Conservation (phyloP, 1,284 basidiomycete species). For the Xanthoconium separans region DNA sequence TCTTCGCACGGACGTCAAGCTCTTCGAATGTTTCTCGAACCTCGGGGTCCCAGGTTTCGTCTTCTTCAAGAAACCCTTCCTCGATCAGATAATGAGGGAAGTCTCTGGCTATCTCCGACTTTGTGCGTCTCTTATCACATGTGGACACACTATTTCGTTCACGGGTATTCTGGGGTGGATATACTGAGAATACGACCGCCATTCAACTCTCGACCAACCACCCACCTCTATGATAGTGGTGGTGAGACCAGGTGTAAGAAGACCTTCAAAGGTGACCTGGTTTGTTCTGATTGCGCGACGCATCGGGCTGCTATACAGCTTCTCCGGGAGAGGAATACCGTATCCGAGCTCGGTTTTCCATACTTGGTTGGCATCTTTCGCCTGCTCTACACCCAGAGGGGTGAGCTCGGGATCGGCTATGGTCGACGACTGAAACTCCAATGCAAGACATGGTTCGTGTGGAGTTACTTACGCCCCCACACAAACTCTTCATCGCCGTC, state of each 20-base stretch:
- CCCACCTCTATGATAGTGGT: slow-evolving; percentile 54
- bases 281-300: slow-evolving; percentile 72
- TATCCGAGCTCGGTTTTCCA: slow-evolving; percentile 59
- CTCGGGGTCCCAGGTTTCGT: slow-evolving; percentile 65
- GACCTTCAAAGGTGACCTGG: slow-evolving; percentile 54
- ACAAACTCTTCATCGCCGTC: slow-evolving; percentile 69
- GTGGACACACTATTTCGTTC: slow-evolving; percentile 72
- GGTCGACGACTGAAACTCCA: slow-evolving; percentile 5
- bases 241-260: slow-evolving; percentile 30
- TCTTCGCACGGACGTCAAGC: slow-evolving; percentile 51
- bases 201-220: neutral
- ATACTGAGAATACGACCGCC: neutral
- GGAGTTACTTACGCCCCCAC: slow-evolving; percentile 70
- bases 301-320: slow-evolving; percentile 72
- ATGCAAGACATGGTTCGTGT: neutral
- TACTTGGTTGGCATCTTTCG: slow-evolving; percentile 47
- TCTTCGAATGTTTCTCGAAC: slow-evolving; percentile 62
- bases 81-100: slow-evolving; percentile 73
- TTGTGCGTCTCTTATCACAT: slow-evolving; percentile 65
- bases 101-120: slow-evolving; percentile 49
- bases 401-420: slow-evolving; percentile 79
- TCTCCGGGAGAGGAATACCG: slow-evolving; percentile 60
- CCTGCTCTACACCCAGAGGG: slow-evolving; percentile 63
- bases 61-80: slow-evolving; percentile 68
- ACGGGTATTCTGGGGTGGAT: slow-evolving; percentile 49